Base-by-base conservation (phyloP, 179 eudicot species). In the Patellifolia procumbens region DNA sequence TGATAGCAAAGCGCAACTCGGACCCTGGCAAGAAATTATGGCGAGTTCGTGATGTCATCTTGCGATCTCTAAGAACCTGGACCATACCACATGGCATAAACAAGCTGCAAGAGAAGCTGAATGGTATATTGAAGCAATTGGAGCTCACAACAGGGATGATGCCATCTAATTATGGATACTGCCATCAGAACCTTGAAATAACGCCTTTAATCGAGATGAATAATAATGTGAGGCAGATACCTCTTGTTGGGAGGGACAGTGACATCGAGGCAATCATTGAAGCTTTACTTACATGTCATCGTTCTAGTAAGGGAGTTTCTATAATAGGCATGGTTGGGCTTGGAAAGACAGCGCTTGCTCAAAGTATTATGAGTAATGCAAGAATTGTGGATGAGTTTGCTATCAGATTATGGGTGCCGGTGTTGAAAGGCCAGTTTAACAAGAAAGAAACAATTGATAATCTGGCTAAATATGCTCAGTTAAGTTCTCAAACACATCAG, bases 301-400 rank as follows among this genome's bases (percentile, higher is more conserved):
- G 19, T 2, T 16, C 9, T 66, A 16, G 53, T 16, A 1, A 15
- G 3, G 78, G 78, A 35, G 78, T 75, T 22, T 76, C 66, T 8
- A 76, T 76, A 16, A 3, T 67, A 10, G 79, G 79, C 26, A 76
- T 68, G 37, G 37, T 45, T 19, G 79, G 79, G 10, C 45, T 76
- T 7, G 79, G 79, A n/a, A 76, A 76, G 63, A 68, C 79, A 37
- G 35, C 16, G 31, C 32, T 76, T 42, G 79, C 68, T 31, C 22
- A 28, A 19, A 26, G 22, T 15, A 58, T 68, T 67, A 17, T 19
- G 62, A 2, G 1, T 29, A 51, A 75, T 19, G 35, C 9, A 20
- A 6, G 7, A n/a, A 19, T 63, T 1, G 10, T 0, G 7, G 34
- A 7, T 2, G 13, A 11, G 17, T 76, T 56, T 29, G 1, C 16